Conservation (phyloP, 768 basidiomycete genomes). For the Mrakia hoshinonis region DNA sequence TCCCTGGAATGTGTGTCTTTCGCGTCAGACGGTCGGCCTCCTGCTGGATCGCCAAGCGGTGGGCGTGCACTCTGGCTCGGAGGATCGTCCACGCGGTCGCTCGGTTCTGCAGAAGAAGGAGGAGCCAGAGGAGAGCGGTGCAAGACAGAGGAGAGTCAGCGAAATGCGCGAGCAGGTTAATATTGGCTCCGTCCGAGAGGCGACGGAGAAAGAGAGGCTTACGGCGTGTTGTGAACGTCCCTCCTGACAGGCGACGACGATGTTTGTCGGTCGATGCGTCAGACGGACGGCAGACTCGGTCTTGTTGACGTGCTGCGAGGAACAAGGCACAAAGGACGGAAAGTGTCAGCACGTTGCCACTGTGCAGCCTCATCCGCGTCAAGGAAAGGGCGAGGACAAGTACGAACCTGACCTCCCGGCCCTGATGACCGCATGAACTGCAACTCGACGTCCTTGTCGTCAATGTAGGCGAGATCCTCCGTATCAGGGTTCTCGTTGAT, state of each 20-base stretch:
- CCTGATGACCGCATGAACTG: conserved; percentile 97
- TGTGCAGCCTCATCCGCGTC: neutral
- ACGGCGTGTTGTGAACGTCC: conserved; percentile 93
- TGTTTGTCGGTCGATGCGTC: conserved; percentile 83
- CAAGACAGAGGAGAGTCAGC: neutral
- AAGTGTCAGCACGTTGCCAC: neutral
- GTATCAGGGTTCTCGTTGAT: conserved; percentile 54
- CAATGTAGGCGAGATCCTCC: conserved; percentile 61
- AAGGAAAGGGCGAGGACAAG: neutral
- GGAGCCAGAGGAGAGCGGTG: neutral
- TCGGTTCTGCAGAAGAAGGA: conserved; percentile 56
- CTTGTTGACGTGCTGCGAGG: conserved; percentile 81
- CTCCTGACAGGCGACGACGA: conserved; percentile 96
- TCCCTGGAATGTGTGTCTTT: conserved; percentile 64
- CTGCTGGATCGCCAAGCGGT: conserved; percentile 61
- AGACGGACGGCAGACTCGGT: conserved; percentile 95
- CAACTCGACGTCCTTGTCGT: conserved; percentile 66
- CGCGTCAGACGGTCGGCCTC: conserved; percentile 61
- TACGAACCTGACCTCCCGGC: conserved; percentile 80
- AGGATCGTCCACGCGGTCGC: conserved; percentile 89
- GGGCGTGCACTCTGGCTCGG: conserved; percentile 72
- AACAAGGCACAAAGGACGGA: neutral
- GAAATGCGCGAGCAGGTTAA: no score
- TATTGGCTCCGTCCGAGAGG: no score
- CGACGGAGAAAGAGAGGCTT: conserved; percentile 26